Percentiles rank a stretch among this genome's conserved stretches.
Conservation (phyloP, 192 early-diverging fungal genomes). For the Rhizoclosmatium sp. region DNA sequence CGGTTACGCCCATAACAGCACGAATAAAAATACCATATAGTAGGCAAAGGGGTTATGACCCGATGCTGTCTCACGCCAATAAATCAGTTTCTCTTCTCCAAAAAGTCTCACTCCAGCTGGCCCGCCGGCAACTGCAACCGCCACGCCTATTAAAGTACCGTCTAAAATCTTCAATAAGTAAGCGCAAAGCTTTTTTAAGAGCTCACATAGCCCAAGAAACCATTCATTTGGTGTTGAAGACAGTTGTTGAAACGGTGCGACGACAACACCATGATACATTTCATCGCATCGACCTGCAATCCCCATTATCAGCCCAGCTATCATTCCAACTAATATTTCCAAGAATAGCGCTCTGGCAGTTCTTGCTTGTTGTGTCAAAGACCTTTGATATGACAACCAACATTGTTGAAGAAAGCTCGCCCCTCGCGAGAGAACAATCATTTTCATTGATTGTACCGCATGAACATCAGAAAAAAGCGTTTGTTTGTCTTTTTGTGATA, state of each 20-base stretch:
- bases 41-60: slow-evolving; percentile 44
- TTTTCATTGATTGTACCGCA: not conserved
- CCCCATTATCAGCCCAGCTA: slow-evolving; percentile 36
- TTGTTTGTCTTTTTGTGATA: not conserved
- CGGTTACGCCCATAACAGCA: not conserved
- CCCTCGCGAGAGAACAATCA: slow-evolving; percentile 11
- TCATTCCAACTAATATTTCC: slow-evolving; percentile 26
- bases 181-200: no score
- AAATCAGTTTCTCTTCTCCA: slow-evolving; percentile 43
- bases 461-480: not conserved
- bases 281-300: slow-evolving; percentile 19
- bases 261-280: slow-evolving; percentile 34
- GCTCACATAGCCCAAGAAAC: not conserved
- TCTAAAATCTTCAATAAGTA: not conserved
- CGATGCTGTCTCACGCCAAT: slow-evolving; percentile 48
- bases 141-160: slow-evolving; percentile 28
- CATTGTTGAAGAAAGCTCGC: slow-evolving; percentile 30
- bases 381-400: slow-evolving; percentile 26
- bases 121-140: slow-evolving; percentile 41
- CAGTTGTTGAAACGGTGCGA: slow-evolving; percentile 4
- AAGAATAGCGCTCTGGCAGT: slow-evolving; percentile 2
- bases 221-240: slow-evolving; percentile 33
- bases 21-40: slow-evolving; percentile 25
- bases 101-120: slow-evolving; percentile 47
- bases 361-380: slow-evolving; percentile 8